A percentile compares a stretch with the other conserved stretches of the same genome.
These are phyloP conservation scores for Beauveria medogensis DNA, from an alignment of 2,329 filamentous ascomycete genomes.

Conservation along the genomic window DNA sequence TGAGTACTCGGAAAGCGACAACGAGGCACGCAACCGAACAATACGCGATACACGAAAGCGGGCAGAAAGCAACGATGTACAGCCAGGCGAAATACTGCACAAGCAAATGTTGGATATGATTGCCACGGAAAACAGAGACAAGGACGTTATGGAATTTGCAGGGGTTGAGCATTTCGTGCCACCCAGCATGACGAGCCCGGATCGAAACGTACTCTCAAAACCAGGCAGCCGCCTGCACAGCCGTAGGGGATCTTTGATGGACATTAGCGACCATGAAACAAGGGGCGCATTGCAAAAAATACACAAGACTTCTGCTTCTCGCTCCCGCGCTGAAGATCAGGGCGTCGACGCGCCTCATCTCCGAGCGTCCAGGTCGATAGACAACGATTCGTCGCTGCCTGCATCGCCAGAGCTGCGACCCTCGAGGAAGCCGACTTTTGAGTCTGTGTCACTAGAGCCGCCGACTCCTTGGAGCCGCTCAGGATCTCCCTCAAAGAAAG, in stretches of 20 bases:
- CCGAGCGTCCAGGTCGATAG: constrained; percentile 31
- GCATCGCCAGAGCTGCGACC: constrained; percentile 45
- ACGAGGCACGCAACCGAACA: constrained; percentile 22
- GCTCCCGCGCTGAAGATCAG: constrained; percentile 25
- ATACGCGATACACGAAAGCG: neutral
- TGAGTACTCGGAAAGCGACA: constrained; percentile 52
- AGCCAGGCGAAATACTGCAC: constrained; percentile 45
- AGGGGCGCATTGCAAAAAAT: constrained; percentile 18
- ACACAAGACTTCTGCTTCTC: constrained; percentile 16
- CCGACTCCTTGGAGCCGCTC: constrained; percentile 56
- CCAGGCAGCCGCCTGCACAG: constrained; percentile 24
- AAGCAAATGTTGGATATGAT: constrained; percentile 57
- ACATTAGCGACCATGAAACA: constrained; percentile 33
- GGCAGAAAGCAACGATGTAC: neutral
- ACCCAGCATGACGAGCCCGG: constrained; percentile 25
- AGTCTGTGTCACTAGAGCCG: constrained; percentile 54
- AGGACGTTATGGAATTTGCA: constrained; percentile 28
- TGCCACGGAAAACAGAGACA: constrained; percentile 41
- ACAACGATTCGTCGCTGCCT: constrained; percentile 37
- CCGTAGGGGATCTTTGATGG: constrained; percentile 29
- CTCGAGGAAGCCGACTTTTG: constrained; percentile 38
- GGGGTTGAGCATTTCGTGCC: constrained; percentile 28
- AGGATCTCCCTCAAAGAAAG: constrained; percentile 48
- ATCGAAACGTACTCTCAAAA: constrained; percentile 21
- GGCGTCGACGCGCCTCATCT: constrained; percentile 43